Evolutionary conservation across 202 grass and related monocot species (phyloP).

Genomic region (Tripidium arundinaceum): DNA sequence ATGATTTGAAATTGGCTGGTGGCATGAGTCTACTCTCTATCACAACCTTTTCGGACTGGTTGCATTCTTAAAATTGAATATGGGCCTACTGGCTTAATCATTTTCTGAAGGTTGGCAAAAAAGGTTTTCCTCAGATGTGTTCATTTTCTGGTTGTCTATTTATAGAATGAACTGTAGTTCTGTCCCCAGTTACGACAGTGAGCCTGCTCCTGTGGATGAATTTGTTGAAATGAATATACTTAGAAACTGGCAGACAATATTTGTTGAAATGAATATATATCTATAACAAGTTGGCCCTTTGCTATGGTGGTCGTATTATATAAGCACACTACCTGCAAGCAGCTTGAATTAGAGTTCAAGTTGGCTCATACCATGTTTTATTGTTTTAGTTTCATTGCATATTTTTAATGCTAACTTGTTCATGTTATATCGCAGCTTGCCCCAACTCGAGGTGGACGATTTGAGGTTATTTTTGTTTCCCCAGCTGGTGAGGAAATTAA

Average conservation of each 20-base stretch:
- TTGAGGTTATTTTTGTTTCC: constrained; percentile 60
- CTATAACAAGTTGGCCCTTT: not conserved
- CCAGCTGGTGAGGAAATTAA: constrained; percentile 87
- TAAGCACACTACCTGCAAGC: not conserved
- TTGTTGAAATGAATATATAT: not conserved
- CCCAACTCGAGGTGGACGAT: constrained; percentile 42
- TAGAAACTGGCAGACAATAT: constrained; percentile 4
- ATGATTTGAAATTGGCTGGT: not conserved
- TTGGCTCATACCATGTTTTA: not conserved
- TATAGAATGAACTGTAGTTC: not conserved
- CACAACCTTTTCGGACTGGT: not conserved
- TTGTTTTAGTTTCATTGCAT: not conserved
- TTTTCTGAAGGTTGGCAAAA: not conserved
- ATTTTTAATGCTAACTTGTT: not conserved
- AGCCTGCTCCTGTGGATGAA: not conserved
- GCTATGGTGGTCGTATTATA: not conserved
- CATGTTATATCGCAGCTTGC: constrained; percentile 36
- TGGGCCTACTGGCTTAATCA: not conserved
- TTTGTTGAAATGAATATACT: not conserved
- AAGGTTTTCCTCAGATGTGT: not conserved
- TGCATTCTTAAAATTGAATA: not conserved
- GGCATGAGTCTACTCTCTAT: not conserved
- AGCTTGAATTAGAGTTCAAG: not conserved
- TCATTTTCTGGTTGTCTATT: not conserved
- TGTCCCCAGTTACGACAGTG: not conserved